Evolutionary conservation across 2,329 filamentous ascomycete species (phyloP).

Genomic region (Aschersonia sp.): DNA sequence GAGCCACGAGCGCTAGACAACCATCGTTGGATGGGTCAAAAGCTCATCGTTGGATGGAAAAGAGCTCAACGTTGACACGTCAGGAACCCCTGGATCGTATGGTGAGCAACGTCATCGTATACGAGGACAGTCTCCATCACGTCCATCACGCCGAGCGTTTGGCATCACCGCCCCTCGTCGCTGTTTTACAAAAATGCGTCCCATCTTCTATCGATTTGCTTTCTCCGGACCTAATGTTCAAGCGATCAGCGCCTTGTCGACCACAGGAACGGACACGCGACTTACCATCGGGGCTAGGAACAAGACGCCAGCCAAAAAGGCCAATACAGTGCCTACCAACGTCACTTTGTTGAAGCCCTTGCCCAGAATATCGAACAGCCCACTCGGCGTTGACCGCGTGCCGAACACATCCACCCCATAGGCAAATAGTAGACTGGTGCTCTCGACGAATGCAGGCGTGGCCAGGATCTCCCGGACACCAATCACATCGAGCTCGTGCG

Average conservation of each 20-base stretch:
- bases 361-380: slow-evolving; percentile 81
- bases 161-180: too few species aligned
- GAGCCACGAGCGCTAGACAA: too few species aligned
- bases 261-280: slow-evolving; percentile 8
- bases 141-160: too few species aligned
- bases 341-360: slow-evolving; percentile 89
- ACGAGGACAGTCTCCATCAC: too few species aligned
- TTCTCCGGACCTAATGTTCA: slow-evolving; percentile 36
- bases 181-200: slow-evolving; percentile 19
- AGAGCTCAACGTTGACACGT: too few species aligned
- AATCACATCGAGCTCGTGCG: slow-evolving; percentile 69
- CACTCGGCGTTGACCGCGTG: slow-evolving; percentile 73
- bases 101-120: too few species aligned
- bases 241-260: not conserved
- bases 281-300: slow-evolving; percentile 77
- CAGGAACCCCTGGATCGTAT: too few species aligned
- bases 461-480: slow-evolving; percentile 63
- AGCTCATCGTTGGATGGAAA: too few species aligned
- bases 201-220: slow-evolving; percentile 56
- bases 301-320: slow-evolving; percentile 61
- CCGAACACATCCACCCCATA: slow-evolving; percentile 84
- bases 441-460: slow-evolving; percentile 70
- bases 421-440: slow-evolving; percentile 78
- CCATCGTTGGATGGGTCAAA: too few species aligned
- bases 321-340: slow-evolving; percentile 70